Evolutionary conservation across 2,329 filamentous ascomycete species (phyloP), one percentile per base, ranked within the genome.

Genomic region (Claviceps africana): DNA sequence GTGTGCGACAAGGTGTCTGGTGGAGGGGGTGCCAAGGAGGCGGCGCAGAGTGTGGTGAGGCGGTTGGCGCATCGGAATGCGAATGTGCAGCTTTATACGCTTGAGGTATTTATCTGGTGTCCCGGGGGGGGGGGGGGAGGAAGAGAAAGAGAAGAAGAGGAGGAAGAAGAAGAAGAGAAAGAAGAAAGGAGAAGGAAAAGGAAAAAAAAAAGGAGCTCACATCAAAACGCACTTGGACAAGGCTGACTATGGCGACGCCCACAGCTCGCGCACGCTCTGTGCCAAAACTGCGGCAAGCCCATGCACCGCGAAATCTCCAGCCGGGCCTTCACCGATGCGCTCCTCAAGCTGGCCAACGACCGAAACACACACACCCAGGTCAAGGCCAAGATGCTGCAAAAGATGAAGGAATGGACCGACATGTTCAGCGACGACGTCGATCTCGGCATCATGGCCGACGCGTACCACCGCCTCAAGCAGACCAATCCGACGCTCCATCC

Each of bases 401-500:
- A 90, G 59, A 97, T 97, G 88, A 84, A 86, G 66, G 88, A 91
- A 58, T 98, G 93, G 93, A 83, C 86, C 53, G 87, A 93, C 62
- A 95, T 96, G 87, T 97, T 97, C 66, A 79, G 81, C 61, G 83
- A 79, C 55, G 88, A 96, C 64, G 80, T 89, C 11, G 91, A 96
- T 65, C 78, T 98, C 55, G 93, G 93, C 19, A 95, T 98, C 65
- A 98, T 98, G 93, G 86, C 90, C 66, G 88, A 95, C 64, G 90
- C 91, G 54, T 97, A 91, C 68, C 83, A 83, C 71, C 88, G 85
- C 65, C 74, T 97, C 56, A 94, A 95, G 74, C 73, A 74, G 67
- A 70, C 68, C 78, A 91, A 98, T 70, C 93, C 93, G 3, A 91
- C 88, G 58, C 72, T 98, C 51, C 88, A 95, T 57, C 79, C 90